phyloP scores from a whole-genome alignment of 1,284 basidiomycete species.

The Puccinia brachypodii region DNA sequence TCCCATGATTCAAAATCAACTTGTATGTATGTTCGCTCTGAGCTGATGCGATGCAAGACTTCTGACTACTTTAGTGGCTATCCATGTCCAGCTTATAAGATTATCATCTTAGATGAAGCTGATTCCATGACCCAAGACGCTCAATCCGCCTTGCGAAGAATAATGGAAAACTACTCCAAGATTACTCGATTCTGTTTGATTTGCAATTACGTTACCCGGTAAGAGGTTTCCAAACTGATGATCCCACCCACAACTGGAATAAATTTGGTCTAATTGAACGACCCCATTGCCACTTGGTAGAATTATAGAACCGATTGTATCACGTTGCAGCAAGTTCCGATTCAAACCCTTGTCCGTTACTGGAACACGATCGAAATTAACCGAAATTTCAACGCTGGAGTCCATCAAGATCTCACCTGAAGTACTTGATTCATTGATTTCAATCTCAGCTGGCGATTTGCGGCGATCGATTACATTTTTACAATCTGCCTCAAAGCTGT shows the following conservation, averaged over 20 bases:
- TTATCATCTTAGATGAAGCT: constrained; percentile 97
- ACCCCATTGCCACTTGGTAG: constrained; percentile 60
- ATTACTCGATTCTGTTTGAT: constrained; percentile 98
- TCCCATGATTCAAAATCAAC: constrained; percentile 50
- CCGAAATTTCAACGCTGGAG: constrained; percentile 71
- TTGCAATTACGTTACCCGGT: constrained; percentile 99
- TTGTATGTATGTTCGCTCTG: not conserved
- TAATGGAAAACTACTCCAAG: constrained; percentile 96
- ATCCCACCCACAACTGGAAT: not conserved
- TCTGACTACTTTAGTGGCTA: constrained; percentile 60
- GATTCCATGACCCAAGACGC: constrained; percentile 99
- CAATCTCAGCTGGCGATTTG: constrained; percentile 84
- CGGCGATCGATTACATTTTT: constrained; percentile 98
- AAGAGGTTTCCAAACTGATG: not conserved
- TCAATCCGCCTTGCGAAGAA: constrained; percentile 88
- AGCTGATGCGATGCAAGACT: not conserved
- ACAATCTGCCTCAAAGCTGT: constrained; percentile 85
- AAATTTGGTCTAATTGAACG: constrained; percentile 4
- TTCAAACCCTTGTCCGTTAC: constrained; percentile 84
- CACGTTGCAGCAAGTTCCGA: constrained; percentile 98
- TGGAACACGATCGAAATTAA: constrained; percentile 74
- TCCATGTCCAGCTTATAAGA: constrained; percentile 97
- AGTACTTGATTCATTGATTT: constrained; percentile 73
- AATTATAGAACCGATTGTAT: constrained; percentile 97
- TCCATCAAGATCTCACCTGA: constrained; percentile 59